Evolutionary conservation across 331 rosid genomes (phyloP).

Genomic region (Stylosanthes scabra): DNA sequence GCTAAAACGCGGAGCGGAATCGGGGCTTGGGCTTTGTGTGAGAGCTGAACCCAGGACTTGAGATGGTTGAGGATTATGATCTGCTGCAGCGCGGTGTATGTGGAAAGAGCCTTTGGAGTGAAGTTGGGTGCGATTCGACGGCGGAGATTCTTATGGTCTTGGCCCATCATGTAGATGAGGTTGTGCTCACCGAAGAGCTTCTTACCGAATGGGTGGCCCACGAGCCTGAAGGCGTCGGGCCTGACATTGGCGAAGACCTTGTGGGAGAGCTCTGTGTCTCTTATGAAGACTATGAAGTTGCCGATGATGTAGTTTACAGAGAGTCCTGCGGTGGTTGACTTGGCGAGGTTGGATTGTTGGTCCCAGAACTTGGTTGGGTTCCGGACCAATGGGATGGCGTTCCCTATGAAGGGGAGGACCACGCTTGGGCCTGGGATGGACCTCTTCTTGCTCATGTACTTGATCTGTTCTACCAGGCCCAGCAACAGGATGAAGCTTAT

Average conservation of each 20-base stretch:
- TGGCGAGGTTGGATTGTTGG: constrained; percentile 59
- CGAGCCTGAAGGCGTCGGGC: constrained; percentile 71
- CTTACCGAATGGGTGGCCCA: constrained; percentile 94
- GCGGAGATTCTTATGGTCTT: constrained; percentile 82
- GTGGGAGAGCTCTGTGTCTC: constrained; percentile 83
- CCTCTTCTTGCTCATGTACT: constrained; percentile 59
- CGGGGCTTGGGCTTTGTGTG: constrained; percentile 22
- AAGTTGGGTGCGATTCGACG: constrained; percentile 88
- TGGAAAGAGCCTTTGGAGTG: constrained; percentile 77
- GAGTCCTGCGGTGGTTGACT: constrained; percentile 58
- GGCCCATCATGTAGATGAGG: constrained; percentile 86
- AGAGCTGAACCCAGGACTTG: constrained; percentile 52
- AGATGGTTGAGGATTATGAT: constrained; percentile 68
- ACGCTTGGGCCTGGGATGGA: constrained; percentile 65
- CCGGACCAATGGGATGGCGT: constrained; percentile 62
- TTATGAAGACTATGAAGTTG: constrained; percentile 71
- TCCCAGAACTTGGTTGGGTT: constrained; percentile 81
- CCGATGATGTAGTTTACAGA: constrained; percentile 84
- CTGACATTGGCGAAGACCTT: constrained; percentile 81
- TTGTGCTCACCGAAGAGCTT: constrained; percentile 92
- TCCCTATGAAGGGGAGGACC: constrained; percentile 74
- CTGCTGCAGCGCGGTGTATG: constrained; percentile 82
- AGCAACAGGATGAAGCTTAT: constrained; percentile 48
- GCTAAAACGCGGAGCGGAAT: constrained; percentile 57
- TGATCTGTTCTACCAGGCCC: constrained; percentile 69